A percentile compares a stretch with the other conserved stretches of the same genome.
Conservation (phyloP, 1,284 basidiomycete genomes). For the Sutorius eximius region DNA sequence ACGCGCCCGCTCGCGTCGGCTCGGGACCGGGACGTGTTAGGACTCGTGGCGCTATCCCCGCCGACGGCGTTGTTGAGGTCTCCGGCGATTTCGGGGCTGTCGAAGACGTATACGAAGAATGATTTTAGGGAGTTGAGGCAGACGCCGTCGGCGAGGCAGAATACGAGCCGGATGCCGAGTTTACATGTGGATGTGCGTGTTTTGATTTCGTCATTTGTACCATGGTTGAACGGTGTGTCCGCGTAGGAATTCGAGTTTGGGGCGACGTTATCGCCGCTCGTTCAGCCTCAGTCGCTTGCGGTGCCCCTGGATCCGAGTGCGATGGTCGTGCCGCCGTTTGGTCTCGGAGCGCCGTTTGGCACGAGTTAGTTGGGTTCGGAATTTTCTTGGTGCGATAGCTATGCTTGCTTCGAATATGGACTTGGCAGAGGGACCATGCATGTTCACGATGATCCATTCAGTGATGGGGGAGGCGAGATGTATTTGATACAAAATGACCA, state of each 20-base stretch:
- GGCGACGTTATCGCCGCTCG: constrained; percentile 29
- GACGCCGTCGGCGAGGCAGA: constrained; percentile 63
- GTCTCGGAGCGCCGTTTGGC: constrained; percentile 33
- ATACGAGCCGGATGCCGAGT: constrained; percentile 79
- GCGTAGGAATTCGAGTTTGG: constrained; percentile 37
- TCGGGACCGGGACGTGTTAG: constrained; percentile 25
- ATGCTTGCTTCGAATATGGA: background rate
- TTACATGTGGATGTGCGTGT: constrained; percentile 66
- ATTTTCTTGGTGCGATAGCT: background rate
- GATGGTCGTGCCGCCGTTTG: constrained; percentile 24
- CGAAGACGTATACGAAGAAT: constrained; percentile 75
- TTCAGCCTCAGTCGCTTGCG: constrained; percentile 25
- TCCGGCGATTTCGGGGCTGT: constrained; percentile 72
- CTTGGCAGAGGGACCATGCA: background rate
- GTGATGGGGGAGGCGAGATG: background rate
- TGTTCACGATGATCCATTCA: background rate
- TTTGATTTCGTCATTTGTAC: background rate
- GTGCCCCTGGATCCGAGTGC: constrained; percentile 20
- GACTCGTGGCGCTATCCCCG: constrained; percentile 43
- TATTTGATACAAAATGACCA: constrained; percentile 1
- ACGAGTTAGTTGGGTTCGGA: constrained; percentile 18
- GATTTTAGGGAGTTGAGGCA: constrained; percentile 75
- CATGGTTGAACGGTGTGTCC: background rate
- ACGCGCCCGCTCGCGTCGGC: constrained; percentile 6
- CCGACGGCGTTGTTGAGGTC: constrained; percentile 69